Percentiles rank a stretch among this genome's conserved stretches.
Evolutionary conservation across 805 yeast genomes (phyloP).

Genomic region (Metschnikowia shivogae): DNA sequence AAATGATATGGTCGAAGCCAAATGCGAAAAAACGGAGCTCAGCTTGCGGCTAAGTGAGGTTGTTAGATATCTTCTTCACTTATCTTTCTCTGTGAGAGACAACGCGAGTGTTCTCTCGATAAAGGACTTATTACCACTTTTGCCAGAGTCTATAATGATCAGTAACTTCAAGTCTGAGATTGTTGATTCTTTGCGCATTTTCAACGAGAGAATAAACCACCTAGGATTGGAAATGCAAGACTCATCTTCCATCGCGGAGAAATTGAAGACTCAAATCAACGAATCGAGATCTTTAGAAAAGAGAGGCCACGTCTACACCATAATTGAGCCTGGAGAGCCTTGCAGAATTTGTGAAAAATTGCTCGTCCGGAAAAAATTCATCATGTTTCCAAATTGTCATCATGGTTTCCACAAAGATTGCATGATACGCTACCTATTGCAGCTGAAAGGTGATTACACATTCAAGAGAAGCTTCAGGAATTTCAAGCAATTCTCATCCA

Average conservation of each 20-base stretch:
- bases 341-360: conserved; percentile 72
- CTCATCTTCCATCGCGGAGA: conserved; percentile 56
- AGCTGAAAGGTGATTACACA: conserved; percentile 60
- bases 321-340: conserved; percentile 78
- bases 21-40: conserved; percentile 5
- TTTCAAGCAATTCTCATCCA: conserved; percentile 42
- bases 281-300: conserved; percentile 29
- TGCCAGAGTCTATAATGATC: conserved; percentile 79
- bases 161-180: conserved; percentile 83
- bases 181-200: conserved; percentile 69
- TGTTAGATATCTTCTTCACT: conserved; percentile 29
- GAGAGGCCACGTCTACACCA: conserved; percentile 48
- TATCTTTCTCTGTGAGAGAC: conserved; percentile 24
- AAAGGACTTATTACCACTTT: conserved; percentile 77
- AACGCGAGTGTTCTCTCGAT: conserved; percentile 46
- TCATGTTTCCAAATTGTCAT: conserved; percentile 77
- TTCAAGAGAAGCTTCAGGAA: conserved; percentile 59
- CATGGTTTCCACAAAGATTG: conserved; percentile 92
- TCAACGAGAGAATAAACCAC: conserved; percentile 61
- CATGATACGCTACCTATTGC: conserved; percentile 55
- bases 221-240: conserved; percentile 73
- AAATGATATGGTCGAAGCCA: conserved; percentile 15
- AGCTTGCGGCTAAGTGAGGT: conserved; percentile 21
- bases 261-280: conserved; percentile 57
- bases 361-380: conserved; percentile 66